Conservation (phyloP, 257 asterid species). For the Scutellaria baicalensis region DNA sequence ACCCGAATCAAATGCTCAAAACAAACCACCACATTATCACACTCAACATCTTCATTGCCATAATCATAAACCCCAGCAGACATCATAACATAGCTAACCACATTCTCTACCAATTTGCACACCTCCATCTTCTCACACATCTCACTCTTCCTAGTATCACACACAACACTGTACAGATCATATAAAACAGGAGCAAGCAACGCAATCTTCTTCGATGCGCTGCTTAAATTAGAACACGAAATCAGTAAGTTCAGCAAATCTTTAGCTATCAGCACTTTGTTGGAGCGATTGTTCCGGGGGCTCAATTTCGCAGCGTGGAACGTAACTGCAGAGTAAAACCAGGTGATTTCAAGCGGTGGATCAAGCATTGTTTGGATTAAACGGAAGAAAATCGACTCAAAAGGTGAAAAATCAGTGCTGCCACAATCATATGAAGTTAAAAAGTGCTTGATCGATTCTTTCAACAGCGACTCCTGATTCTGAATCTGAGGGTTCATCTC, state of each 20-base stretch:
- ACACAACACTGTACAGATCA: constrained; percentile 37
- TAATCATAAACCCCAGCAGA: constrained; percentile 38
- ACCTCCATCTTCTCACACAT: constrained; percentile 30
- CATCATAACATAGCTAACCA: constrained; percentile 32
- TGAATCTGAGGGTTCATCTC: constrained; percentile 33
- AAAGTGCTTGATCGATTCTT: constrained; percentile 66
- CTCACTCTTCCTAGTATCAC: constrained; percentile 25
- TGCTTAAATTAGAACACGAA: constrained; percentile 51
- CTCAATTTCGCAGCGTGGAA: constrained; percentile 45
- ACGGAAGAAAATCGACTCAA: constrained; percentile 80
- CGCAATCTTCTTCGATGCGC: constrained; percentile 49
- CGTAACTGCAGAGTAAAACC: constrained; percentile 83
- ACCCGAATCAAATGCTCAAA: constrained; percentile 68
- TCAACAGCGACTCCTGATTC: constrained; percentile 46
- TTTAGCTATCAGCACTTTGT: constrained; percentile 37
- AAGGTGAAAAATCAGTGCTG: constrained; percentile 50
- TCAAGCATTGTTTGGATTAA: constrained; percentile 69
- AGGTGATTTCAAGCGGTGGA: constrained; percentile 77
- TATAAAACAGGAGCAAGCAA: constrained; percentile 70
- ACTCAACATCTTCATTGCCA: constrained; percentile 25
- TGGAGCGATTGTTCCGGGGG: constrained; percentile 16
- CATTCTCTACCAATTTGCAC: constrained; percentile 43
- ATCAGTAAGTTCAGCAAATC: constrained; percentile 56
- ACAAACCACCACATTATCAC: constrained; percentile 32
- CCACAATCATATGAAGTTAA: constrained; percentile 45